Conservation (phyloP, 176 grass and related monocot genomes). For the Saccharum spontaneum region DNA sequence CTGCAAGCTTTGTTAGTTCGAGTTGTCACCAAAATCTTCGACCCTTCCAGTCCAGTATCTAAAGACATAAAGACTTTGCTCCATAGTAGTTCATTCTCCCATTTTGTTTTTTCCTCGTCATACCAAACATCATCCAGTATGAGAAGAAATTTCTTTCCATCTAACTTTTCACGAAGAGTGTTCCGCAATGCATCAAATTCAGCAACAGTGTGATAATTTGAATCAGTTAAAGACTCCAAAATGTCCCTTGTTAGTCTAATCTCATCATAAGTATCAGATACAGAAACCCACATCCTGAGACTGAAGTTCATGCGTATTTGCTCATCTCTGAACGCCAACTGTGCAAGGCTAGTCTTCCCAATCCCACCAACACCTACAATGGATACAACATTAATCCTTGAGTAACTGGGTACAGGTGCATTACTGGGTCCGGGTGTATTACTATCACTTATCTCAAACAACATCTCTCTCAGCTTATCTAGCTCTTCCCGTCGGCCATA, state of each 20-base stretch:
- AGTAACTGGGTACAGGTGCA: conserved; percentile 1
- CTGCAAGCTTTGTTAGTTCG: background rate
- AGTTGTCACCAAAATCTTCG: conserved; percentile 53
- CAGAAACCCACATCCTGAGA: conserved; percentile 58
- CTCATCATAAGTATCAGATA: conserved; percentile 49
- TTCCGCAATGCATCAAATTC: conserved; percentile 34
- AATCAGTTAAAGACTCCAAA: conserved; percentile 46
- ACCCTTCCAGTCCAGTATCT: conserved; percentile 39
- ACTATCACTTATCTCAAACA: conserved; percentile 22
- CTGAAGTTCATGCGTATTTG: conserved; percentile 40
- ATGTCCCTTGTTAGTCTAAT: conserved; percentile 43
- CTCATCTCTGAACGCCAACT: conserved; percentile 51
- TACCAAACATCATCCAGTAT: conserved; percentile 76
- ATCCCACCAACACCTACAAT: conserved; percentile 57
- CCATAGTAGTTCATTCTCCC: conserved; percentile 47
- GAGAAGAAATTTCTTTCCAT: conserved; percentile 47
- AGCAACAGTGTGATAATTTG: conserved; percentile 17
- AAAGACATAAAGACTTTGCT: conserved; percentile 30
- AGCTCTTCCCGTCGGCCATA: conserved; percentile 52
- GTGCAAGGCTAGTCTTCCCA: conserved; percentile 66
- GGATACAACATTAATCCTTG: conserved; percentile 27
- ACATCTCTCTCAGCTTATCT: conserved; percentile 37
- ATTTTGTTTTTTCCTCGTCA: conserved; percentile 47
- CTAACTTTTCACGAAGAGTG: conserved; percentile 37
- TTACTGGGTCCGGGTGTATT: conserved; percentile 21